Evolutionary conservation across 2,329 filamentous ascomycete species (phyloP).

Genomic region (Claviceps sp.): DNA sequence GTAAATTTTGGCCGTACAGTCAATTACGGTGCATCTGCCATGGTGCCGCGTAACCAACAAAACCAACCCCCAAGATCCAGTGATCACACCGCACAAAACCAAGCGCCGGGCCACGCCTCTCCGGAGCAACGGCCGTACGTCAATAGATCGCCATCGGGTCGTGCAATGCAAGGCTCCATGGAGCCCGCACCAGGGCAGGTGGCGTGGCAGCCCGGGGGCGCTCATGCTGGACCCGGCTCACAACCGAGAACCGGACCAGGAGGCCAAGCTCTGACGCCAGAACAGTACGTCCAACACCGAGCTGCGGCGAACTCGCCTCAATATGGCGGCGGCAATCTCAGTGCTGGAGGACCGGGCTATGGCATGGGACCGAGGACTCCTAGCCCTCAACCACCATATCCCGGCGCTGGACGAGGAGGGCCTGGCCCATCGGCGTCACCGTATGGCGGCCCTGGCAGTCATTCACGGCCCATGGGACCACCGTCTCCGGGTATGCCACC

Average conservation of each 20-base stretch:
- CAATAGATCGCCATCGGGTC: conserved; percentile 15
- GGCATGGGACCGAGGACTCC: conserved; percentile 12
- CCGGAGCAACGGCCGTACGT: conserved; percentile 13
- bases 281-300: conserved; percentile 75
- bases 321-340: conserved; percentile 44
- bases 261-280: conserved; percentile 49
- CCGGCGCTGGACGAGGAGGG: conserved; percentile 12
- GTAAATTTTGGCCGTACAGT: conserved; percentile 82
- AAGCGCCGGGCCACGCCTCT: conserved; percentile 18
- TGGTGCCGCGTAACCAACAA: conserved; percentile 17
- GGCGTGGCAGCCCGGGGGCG: conserved; percentile 65
- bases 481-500: conserved; percentile 17
- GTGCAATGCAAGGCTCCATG: conserved; percentile 34
- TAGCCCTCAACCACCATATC: conserved; percentile 17
- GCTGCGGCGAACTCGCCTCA: conserved; percentile 42
- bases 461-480: conserved; percentile 20
- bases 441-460: conserved; percentile 15
- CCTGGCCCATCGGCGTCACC: conserved; percentile 8
- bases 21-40: conserved; percentile 39
- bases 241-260: neutral
- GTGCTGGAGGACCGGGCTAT: conserved; percentile 29
- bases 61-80: conserved; percentile 12
- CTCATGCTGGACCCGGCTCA: conserved; percentile 30
- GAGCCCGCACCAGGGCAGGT: conserved; percentile 50
- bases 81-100: conserved; percentile 8